Conservation (phyloP, 768 basidiomycete genomes). For the Boletus eberwhitei region DNA sequence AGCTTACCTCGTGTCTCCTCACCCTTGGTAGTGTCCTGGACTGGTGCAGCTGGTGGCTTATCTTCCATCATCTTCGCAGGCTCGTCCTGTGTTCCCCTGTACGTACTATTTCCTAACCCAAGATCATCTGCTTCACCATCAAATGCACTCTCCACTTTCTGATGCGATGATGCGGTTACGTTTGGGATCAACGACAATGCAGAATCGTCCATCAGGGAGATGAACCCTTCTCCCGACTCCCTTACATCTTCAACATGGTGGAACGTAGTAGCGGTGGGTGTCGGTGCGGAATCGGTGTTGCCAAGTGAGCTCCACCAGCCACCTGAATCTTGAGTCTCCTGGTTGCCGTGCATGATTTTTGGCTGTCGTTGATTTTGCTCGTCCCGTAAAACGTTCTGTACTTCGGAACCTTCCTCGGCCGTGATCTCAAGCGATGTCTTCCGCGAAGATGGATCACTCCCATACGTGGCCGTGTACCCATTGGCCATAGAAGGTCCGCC, state of each 20-base stretch:
- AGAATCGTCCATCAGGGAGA: conserved; percentile 76
- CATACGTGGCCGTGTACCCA: conserved; percentile 36
- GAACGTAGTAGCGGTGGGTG: conserved; percentile 72
- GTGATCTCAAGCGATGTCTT: conserved; percentile 32
- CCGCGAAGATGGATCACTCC: conserved; percentile 29
- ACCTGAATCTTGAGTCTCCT: conserved; percentile 37
- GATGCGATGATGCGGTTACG: conserved; percentile 7
- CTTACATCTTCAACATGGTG: conserved; percentile 46
- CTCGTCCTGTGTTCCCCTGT: conserved; percentile 32
- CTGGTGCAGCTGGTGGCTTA: conserved; percentile 18
- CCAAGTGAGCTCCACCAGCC: conserved; percentile 63
- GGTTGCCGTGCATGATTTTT: conserved; percentile 29
- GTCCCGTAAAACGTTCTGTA: neutral
- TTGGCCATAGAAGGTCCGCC: conserved; percentile 32
- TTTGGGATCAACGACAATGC: conserved; percentile 40
- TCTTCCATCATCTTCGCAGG: conserved; percentile 30
- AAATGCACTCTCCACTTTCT: conserved; percentile 8
- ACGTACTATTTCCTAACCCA: conserved; percentile 78
- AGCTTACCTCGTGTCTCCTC: conserved; percentile 34
- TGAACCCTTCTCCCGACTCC: conserved; percentile 57
- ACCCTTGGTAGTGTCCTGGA: conserved; percentile 14
- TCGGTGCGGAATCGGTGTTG: conserved; percentile 41
- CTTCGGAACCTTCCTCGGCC: conserved; percentile 23
- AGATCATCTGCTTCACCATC: conserved; percentile 80
- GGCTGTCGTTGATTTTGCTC: conserved; percentile 4